Percentiles rank a stretch among this genome's conserved stretches.
phyloP scores from a whole-genome alignment of 2,329 filamentous ascomycete species.

The Periconia digitata region DNA sequence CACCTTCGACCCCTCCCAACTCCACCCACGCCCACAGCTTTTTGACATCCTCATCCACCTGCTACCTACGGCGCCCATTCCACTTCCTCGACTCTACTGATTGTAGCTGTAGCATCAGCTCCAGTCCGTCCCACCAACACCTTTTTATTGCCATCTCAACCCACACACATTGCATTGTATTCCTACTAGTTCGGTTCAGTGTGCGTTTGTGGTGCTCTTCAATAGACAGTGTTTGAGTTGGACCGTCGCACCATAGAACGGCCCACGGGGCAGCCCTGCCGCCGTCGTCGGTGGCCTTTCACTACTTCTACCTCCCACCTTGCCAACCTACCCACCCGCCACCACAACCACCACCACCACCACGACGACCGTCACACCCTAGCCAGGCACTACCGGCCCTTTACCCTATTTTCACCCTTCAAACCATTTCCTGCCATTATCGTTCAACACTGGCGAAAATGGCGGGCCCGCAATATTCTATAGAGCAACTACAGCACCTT shows the following conservation, averaged over 20 bases:
- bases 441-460: conserved; percentile 19
- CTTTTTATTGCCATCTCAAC: conserved; percentile 9
- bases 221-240: conserved; percentile 13
- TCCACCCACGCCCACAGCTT: conserved; percentile 1
- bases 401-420: neutral
- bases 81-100: neutral
- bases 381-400: neutral
- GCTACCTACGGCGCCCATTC: neutral
- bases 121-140: no score
- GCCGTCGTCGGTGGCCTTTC: conserved; percentile 10
- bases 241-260: conserved; percentile 14
- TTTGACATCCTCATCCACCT: neutral
- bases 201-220: neutral
- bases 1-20: conserved; percentile 3
- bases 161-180: neutral
- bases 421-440: neutral
- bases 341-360: conserved; percentile 18
- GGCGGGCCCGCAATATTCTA: conserved; percentile 60
- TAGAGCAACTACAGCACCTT: conserved; percentile 74
- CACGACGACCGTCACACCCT: conserved; percentile 9
- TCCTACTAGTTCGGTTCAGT: neutral
- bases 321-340: conserved; percentile 6
- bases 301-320: conserved; percentile 6
- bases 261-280: conserved; percentile 20
- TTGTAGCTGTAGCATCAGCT: no score